A percentile compares a stretch with the other conserved stretches of the same genome.
Conservation (phyloP, 1,284 basidiomycete genomes). For the Phenoliferia sp. region DNA sequence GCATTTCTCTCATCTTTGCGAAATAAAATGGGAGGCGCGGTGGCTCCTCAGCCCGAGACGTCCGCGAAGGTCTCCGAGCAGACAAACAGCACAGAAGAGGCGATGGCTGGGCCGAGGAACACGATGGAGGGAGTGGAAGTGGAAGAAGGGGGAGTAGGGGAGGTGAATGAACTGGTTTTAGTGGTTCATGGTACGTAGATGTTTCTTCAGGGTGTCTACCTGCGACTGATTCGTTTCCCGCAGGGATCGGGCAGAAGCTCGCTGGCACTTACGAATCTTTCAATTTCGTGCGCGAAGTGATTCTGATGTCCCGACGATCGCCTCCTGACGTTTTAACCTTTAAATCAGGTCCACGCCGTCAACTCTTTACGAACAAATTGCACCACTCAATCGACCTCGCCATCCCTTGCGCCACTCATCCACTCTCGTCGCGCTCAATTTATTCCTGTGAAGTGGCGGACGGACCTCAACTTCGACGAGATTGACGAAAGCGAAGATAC, state of each 20-base stretch:
- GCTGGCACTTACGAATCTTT: constrained; percentile 36
- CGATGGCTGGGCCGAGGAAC: constrained; percentile 22
- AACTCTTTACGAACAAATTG: constrained; percentile 10
- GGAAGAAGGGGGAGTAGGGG: constrained; percentile 15
- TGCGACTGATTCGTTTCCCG: neutral
- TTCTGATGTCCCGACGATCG: constrained; percentile 15
- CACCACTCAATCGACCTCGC: constrained; percentile 22
- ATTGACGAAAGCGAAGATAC: constrained; percentile 29
- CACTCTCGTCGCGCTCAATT: constrained; percentile 36
- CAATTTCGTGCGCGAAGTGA: constrained; percentile 36
- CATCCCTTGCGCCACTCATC: constrained; percentile 28
- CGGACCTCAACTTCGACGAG: constrained; percentile 33
- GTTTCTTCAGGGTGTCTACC: neutral
- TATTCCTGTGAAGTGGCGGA: constrained; percentile 38
- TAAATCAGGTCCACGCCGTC: neutral
- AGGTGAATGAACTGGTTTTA: constrained; percentile 36
- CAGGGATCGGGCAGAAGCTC: constrained; percentile 37
- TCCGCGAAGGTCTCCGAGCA: too few species aligned
- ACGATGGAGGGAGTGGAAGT: constrained; percentile 14
- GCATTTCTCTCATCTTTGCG: constrained; percentile 18
- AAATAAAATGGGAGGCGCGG: constrained; percentile 21
- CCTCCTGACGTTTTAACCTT: neutral
- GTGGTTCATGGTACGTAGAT: constrained; percentile 31
- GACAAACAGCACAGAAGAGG: constrained; percentile 29
- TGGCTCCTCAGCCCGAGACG: too few species aligned